Conservation (phyloP, 805 yeast genomes). For the Candida parachauliodes region DNA sequence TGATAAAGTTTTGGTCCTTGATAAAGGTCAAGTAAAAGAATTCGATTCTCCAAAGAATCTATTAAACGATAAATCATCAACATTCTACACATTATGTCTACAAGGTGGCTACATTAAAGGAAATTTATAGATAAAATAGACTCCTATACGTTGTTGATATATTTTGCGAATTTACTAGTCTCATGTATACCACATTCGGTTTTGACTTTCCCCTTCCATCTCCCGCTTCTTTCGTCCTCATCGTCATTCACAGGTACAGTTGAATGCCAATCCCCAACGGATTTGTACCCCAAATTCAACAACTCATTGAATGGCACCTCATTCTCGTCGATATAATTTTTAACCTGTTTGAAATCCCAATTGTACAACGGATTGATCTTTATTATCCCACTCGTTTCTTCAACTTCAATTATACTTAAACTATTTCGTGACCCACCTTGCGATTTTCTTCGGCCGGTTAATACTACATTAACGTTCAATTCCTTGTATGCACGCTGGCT, state of each 20-base stretch:
- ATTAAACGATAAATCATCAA: constrained; percentile 22
- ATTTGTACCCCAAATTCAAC: constrained; percentile 81
- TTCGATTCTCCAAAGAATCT: constrained; percentile 30
- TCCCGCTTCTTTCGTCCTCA: constrained; percentile 94
- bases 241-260: constrained; percentile 87
- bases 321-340: constrained; percentile 61
- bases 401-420: constrained; percentile 74
- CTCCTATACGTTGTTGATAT: constrained; percentile 20
- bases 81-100: constrained; percentile 35
- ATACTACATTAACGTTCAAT: constrained; percentile 72
- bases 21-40: constrained; percentile 33
- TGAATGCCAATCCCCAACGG: constrained; percentile 94
- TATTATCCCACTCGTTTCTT: constrained; percentile 61
- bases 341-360: constrained; percentile 77
- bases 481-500: constrained; percentile 78
- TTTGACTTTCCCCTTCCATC: constrained; percentile 91
- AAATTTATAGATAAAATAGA: constrained; percentile 5
- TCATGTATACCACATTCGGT: constrained; percentile 96
- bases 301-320: constrained; percentile 83
- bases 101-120: constrained; percentile 29
- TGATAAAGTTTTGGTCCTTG: constrained; percentile 36
- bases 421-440: constrained; percentile 83
- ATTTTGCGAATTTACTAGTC: constrained; percentile 69
- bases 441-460: constrained; percentile 86
- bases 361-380: constrained; percentile 86